These are phyloP conservation scores for Wickerhamomyces mucosus DNA, from an alignment of 805 yeast genomes.

Conservation along the genomic window DNA sequence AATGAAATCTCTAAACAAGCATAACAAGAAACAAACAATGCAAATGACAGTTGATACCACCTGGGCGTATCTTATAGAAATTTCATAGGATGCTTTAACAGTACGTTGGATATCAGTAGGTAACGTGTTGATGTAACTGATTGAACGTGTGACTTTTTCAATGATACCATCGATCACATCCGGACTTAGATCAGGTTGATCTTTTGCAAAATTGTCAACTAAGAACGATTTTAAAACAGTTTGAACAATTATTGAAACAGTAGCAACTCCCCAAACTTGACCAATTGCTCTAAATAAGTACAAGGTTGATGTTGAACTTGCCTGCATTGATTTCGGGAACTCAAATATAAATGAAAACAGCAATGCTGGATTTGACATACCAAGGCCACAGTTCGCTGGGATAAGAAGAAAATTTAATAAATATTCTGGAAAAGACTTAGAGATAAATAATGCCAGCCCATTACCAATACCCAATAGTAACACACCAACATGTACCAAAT, in stretches of 20 bases:
- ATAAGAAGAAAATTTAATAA: conserved; percentile 31
- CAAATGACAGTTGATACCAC: background rate
- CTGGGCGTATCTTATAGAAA: conserved; percentile 12
- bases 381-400: conserved; percentile 39
- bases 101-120: conserved; percentile 4
- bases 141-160: conserved; percentile 7
- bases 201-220: conserved; percentile 7
- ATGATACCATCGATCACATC: conserved; percentile 6
- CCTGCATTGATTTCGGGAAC: conserved; percentile 52
- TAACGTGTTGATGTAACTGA: conserved; percentile 11
- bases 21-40: background rate
- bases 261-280: conserved; percentile 51
- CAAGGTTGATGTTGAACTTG: conserved; percentile 53
- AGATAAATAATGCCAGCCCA: conserved; percentile 28
- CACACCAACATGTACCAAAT: conserved; percentile 25
- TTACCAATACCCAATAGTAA: conserved; percentile 28
- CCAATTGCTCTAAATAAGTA: conserved; percentile 58
- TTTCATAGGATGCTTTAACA: conserved; percentile 8
- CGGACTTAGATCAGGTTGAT: too few species aligned
- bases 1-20: too few species aligned
- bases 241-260: conserved; percentile 18
- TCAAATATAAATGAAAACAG: conserved; percentile 59
- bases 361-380: conserved; percentile 52
- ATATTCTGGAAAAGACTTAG: conserved; percentile 24
- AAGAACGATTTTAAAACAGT: conserved; percentile 4